phyloP scores from a whole-genome alignment of 305 asterid genomes.

The Fraxinus ornus region DNA sequence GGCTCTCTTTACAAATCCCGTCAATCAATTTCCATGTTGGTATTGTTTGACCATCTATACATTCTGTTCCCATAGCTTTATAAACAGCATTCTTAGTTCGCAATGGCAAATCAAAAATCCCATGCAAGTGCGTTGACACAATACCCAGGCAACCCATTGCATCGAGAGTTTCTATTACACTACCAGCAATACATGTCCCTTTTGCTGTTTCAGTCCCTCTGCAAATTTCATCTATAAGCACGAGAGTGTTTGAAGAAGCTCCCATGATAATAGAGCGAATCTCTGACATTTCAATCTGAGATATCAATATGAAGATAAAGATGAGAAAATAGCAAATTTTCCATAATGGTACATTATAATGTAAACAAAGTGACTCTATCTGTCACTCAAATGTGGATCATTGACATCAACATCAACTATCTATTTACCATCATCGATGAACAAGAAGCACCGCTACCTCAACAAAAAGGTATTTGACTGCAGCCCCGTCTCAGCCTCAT shows the following conservation, averaged over 20 bases:
- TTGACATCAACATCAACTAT: not conserved
- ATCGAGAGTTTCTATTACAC: constrained; percentile 84
- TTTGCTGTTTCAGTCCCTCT: constrained; percentile 99
- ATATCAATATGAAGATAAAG: constrained; percentile 3
- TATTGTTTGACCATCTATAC: constrained; percentile 49
- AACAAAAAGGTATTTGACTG: not conserved
- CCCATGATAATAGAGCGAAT: constrained; percentile 69
- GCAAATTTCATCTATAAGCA: constrained; percentile 91
- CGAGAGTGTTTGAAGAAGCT: constrained; percentile 86
- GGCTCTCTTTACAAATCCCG: constrained; percentile 85
- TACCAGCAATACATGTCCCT: constrained; percentile 97
- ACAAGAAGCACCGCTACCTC: not conserved
- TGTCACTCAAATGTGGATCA: not conserved
- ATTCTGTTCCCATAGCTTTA: constrained; percentile 89
- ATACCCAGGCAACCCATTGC: constrained; percentile 70
- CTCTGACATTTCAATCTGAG: constrained; percentile 97
- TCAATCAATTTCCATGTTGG: constrained; percentile 84
- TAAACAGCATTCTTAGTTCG: constrained; percentile 44
- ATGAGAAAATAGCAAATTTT: constrained; percentile 3
- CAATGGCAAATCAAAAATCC: constrained; percentile 78
- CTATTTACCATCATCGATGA: not conserved
- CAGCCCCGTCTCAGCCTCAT: not conserved
- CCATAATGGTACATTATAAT: not conserved
- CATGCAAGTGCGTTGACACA: constrained; percentile 93
- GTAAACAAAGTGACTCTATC: not conserved